These are phyloP conservation scores for Trametes cubensis DNA, from an alignment of 768 basidiomycete genomes.

Conservation along the genomic window DNA sequence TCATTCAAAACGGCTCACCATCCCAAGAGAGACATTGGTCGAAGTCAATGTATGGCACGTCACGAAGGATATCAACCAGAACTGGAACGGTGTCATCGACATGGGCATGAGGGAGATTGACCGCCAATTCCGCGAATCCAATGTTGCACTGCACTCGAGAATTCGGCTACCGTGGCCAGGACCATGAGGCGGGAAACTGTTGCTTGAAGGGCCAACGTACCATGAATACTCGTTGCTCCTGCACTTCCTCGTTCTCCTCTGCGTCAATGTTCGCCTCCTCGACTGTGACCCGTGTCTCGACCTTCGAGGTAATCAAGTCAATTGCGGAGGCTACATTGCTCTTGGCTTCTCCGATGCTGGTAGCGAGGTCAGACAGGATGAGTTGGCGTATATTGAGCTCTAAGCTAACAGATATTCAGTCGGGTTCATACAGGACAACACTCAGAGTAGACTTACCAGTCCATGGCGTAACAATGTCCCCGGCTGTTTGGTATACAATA, in stretches of 20 bases:
- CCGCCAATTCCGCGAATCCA: conserved; percentile 78
- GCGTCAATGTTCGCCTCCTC: background rate
- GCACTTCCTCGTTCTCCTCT: conserved; percentile 22
- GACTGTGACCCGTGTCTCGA: conserved; percentile 44
- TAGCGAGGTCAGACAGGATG: conserved; percentile 75
- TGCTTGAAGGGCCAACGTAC: conserved; percentile 41
- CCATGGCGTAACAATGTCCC: conserved; percentile 4
- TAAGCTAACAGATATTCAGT: conserved; percentile 46
- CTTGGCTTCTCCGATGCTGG: conserved; percentile 50
- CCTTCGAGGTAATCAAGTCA: conserved; percentile 63
- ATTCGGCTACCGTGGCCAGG: conserved; percentile 52
- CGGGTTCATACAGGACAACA: background rate
- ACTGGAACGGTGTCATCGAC: conserved; percentile 57
- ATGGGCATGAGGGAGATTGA: conserved; percentile 60
- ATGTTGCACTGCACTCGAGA: conserved; percentile 79
- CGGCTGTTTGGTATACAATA: too few relatives aligned
- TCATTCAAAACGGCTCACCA: conserved; percentile 46
- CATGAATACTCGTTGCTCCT: conserved; percentile 55
- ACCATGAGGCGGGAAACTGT: background rate
- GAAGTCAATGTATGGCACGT: conserved; percentile 77
- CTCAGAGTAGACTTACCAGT: conserved; percentile 13
- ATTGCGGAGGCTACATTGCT: conserved; percentile 48
- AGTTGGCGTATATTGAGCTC: conserved; percentile 79
- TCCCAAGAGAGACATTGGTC: conserved; percentile 80
- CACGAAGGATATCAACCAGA: conserved; percentile 67